Evolutionary conservation across 139 green algal genomes (phyloP).

Genomic region (Pseudopediastrum boryanum): DNA sequence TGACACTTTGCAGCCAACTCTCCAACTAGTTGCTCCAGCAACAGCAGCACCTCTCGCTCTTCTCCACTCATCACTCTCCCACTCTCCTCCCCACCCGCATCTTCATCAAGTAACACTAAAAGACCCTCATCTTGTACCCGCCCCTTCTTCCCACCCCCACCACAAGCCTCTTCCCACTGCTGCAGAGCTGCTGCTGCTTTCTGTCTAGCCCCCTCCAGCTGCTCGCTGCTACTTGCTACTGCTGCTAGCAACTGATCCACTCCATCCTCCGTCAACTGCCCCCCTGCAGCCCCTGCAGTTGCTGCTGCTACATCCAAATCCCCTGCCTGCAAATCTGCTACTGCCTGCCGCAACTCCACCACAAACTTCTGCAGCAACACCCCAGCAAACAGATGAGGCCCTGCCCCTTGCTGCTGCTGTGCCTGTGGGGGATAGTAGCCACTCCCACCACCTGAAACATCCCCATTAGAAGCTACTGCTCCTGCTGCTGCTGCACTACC

Average conservation of each 20-base stretch:
- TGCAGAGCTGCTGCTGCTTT: slow-evolving; percentile 13
- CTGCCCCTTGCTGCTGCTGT: background rate
- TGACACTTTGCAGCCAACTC: slow-evolving; percentile 26
- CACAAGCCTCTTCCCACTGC: background rate
- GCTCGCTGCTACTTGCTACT: slow-evolving; percentile 15
- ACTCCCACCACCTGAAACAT: too few relatives aligned
- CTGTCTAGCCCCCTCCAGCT: slow-evolving; percentile 10
- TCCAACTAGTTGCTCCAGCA: slow-evolving; percentile 20
- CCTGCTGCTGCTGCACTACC: background rate
- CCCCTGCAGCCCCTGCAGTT: background rate
- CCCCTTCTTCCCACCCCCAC: background rate
- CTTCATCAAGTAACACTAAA: background rate
- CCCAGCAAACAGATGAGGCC: too few relatives aligned
- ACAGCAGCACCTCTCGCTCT: slow-evolving; percentile 28
- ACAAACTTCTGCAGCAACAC: background rate
- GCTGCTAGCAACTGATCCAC: slow-evolving; percentile 25
- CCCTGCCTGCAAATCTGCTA: slow-evolving; percentile 17
- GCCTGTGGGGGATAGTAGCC: too few relatives aligned
- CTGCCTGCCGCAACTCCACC: slow-evolving; percentile 2
- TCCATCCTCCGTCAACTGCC: slow-evolving; percentile 2
- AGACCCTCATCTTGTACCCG: background rate
- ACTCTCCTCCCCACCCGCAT: background rate
- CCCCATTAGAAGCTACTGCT: background rate
- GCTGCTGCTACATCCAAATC: slow-evolving; percentile 21
- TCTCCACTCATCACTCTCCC: background rate